Conservation (phyloP, 208 protist genomes). For the Acanthamoeba sp. region DNA sequence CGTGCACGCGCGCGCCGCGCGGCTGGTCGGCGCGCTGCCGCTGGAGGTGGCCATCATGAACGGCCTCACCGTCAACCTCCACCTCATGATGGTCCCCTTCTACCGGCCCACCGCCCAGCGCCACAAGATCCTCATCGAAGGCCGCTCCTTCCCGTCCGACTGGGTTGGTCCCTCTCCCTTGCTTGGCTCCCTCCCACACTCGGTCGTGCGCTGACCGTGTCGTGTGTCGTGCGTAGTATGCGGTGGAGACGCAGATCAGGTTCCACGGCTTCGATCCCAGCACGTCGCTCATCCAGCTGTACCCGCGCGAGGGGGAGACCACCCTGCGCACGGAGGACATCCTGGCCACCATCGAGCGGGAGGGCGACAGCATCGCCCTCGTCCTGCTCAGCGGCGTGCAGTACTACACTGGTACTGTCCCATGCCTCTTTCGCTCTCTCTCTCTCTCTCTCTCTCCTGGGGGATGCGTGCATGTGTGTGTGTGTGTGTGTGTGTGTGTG, state of each 20-base stretch:
- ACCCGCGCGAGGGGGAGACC: constrained; percentile 86
- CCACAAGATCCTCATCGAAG: constrained; percentile 95
- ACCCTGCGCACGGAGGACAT: constrained; percentile 92
- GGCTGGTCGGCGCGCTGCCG: constrained; percentile 89
- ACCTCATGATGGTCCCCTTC: constrained; percentile 94
- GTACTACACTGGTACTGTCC: constrained; percentile 92
- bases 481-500: background rate
- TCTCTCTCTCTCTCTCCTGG: too few species aligned
- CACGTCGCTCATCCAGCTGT: constrained; percentile 87
- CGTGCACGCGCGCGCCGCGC: constrained; percentile 76
- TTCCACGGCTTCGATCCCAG: constrained; percentile 90
- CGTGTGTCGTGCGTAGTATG: constrained; percentile 84
- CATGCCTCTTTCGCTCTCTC: background rate
- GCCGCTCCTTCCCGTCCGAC: constrained; percentile 89
- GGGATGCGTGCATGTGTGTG: background rate
- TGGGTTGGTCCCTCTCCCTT: too few species aligned
- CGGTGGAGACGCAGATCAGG: constrained; percentile 93
- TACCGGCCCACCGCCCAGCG: constrained; percentile 93
- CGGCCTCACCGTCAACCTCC: constrained; percentile 94
- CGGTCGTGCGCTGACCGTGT: background rate
- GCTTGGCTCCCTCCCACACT: too few species aligned
- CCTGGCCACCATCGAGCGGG: constrained; percentile 90
- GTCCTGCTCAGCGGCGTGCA: constrained; percentile 94
- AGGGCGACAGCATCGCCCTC: constrained; percentile 93
- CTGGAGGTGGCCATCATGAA: constrained; percentile 88